phyloP scores from a whole-genome alignment of 2,329 filamentous ascomycete species.

The Botryotinia convoluta region DNA sequence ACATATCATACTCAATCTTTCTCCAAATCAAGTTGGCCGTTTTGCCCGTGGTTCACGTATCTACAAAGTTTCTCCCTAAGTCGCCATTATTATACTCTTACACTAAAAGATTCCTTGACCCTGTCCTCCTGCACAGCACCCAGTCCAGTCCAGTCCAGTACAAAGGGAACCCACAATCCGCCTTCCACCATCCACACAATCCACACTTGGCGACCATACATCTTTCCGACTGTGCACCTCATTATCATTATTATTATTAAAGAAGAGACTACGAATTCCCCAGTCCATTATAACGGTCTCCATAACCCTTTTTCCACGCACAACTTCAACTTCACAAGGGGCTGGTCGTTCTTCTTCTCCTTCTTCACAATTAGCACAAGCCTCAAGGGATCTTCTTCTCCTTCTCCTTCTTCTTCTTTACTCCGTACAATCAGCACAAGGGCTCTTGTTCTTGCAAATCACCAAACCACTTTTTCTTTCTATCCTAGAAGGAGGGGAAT shows the following conservation, averaged over 20 bases:
- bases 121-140: slow-evolving; percentile 4
- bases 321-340: background rate
- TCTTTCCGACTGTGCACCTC: slow-evolving; percentile 10
- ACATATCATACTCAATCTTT: background rate
- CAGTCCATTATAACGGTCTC: background rate
- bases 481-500: background rate
- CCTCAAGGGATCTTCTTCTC: background rate
- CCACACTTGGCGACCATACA: slow-evolving; percentile 9
- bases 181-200: background rate
- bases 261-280: background rate
- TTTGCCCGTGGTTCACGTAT: background rate
- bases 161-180: slow-evolving; percentile 15
- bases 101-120: slow-evolving; percentile 1
- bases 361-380: background rate
- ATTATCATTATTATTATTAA: background rate
- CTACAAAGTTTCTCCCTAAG: background rate
- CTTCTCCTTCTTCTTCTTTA: background rate
- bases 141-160: background rate
- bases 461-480: background rate
- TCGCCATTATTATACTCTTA: background rate
- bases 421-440: background rate
- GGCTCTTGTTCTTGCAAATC: background rate
- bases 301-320: background rate
- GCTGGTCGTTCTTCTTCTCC: background rate
- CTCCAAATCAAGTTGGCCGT: background rate